Evolutionary conservation across 2,329 filamentous ascomycete species (phyloP).

Genomic region (Tetracladium maxilliforme): DNA sequence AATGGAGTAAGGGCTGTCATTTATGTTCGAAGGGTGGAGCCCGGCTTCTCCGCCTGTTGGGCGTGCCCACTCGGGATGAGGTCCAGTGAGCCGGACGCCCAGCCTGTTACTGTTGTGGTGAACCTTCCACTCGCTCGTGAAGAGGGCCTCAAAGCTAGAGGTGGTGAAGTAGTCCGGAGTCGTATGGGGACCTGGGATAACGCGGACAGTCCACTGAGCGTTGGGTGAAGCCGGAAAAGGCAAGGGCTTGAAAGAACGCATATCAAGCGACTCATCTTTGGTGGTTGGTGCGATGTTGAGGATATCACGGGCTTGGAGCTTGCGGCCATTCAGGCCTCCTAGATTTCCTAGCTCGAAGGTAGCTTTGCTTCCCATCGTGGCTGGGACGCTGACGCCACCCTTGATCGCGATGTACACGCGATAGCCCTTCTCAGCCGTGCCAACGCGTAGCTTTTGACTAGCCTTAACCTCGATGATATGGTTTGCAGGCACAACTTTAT

Average conservation of each 20-base stretch:
- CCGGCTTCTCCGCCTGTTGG: constrained; percentile 47
- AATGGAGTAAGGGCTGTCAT: constrained; percentile 41
- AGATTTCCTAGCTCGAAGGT: constrained; percentile 17
- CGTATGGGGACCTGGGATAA: constrained; percentile 13
- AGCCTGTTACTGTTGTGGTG: constrained; percentile 45
- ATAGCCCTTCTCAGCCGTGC: constrained; percentile 32
- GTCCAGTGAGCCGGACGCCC: constrained; percentile 44
- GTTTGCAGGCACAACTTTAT: no score
- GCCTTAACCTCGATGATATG: constrained; percentile 32
- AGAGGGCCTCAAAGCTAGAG: constrained; percentile 40
- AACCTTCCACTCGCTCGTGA: constrained; percentile 40
- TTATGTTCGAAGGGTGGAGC: constrained; percentile 42
- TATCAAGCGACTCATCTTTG: background rate
- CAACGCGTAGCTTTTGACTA: constrained; percentile 37
- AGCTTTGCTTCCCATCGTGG: constrained; percentile 16
- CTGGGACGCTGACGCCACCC: constrained; percentile 28
- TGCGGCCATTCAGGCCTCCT: constrained; percentile 18
- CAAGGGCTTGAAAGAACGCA: no score
- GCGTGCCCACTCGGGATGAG: constrained; percentile 41
- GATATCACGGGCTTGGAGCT: constrained; percentile 15
- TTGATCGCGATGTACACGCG: constrained; percentile 42
- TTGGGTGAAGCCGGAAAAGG: no score
- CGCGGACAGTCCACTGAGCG: no score
- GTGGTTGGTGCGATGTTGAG: constrained; percentile 7
- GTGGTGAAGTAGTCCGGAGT: constrained; percentile 15